These are phyloP conservation scores for Cutaneotrichosporon dermatis DNA, from an alignment of 1,284 basidiomycete species.

Conservation along the genomic window DNA sequence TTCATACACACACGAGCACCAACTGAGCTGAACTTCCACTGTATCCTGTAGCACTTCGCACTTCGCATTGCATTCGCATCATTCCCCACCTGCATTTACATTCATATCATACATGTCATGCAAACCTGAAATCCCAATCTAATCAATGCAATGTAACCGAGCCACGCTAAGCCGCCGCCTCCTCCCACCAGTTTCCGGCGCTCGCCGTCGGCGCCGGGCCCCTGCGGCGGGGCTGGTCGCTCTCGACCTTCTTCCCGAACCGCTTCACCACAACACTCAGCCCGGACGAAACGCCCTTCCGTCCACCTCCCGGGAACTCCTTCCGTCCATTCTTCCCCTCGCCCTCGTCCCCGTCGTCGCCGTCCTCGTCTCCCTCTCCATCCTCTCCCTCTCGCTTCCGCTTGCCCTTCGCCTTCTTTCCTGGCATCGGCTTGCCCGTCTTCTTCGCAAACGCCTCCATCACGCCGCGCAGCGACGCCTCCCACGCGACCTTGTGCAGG, in stretches of 20 bases:
- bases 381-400: conserved; percentile 28
- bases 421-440: conserved; percentile 27
- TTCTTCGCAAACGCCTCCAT: conserved; percentile 44
- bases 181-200: conserved; percentile 17
- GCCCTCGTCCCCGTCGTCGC: conserved; percentile 28
- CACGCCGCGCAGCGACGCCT: conserved; percentile 51
- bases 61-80: background rate
- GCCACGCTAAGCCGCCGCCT: conserved; percentile 7
- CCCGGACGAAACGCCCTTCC: conserved; percentile 67
- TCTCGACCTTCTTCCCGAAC: conserved; percentile 34
- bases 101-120: background rate
- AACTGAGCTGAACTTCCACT: too few relatives aligned
- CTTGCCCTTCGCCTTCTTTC: conserved; percentile 30
- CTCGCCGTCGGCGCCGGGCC: conserved; percentile 11
- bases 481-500: conserved; percentile 81
- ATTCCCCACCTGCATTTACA: background rate
- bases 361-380: conserved; percentile 25
- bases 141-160: too few relatives aligned
- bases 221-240: conserved; percentile 15
- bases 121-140: background rate
- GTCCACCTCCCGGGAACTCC: conserved; percentile 56
- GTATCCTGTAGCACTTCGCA: too few relatives aligned
- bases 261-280: conserved; percentile 58
- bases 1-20: too few relatives aligned
- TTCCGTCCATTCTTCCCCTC: conserved; percentile 22